These are phyloP conservation scores for Suhomyces terraborum DNA, from an alignment of 1,139 yeast species.

Conservation along the genomic window DNA sequence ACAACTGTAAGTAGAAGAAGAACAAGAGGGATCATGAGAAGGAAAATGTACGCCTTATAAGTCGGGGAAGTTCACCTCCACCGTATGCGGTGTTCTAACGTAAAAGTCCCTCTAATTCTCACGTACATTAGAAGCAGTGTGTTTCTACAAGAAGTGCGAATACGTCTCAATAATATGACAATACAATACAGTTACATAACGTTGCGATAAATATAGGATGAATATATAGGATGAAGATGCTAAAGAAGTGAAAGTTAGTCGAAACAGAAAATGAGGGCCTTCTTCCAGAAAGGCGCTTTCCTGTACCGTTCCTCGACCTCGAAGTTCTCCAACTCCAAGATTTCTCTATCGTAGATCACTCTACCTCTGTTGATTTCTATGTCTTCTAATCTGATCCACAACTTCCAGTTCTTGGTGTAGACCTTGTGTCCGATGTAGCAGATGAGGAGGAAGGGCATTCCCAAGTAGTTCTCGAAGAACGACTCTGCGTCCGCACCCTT, in stretches of 20 bases:
- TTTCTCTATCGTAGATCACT: constrained; percentile 28
- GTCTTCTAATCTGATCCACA: constrained; percentile 22
- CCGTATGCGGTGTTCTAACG: too few species aligned
- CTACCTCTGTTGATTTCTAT: constrained; percentile 25
- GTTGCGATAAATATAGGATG: too few species aligned
- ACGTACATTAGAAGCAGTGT: too few species aligned
- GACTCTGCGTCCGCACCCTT: constrained; percentile 24
- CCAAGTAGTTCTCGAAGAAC: constrained; percentile 29
- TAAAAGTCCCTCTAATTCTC: too few species aligned
- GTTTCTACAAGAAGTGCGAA: constrained; percentile 8
- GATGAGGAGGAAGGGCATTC: constrained; percentile 24
- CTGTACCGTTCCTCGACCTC: constrained; percentile 24
- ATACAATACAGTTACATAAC: too few species aligned
- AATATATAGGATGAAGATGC: constrained; percentile 5
- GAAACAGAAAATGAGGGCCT: constrained; percentile 19
- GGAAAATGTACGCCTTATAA: too few species aligned
- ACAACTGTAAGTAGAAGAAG: too few species aligned
- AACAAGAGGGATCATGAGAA: too few species aligned
- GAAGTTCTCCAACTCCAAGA: constrained; percentile 27
- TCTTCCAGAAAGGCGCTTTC: constrained; percentile 28
- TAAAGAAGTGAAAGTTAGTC: constrained; percentile 15
- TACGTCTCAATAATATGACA: constrained; percentile 8
- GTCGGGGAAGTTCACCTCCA: too few species aligned
- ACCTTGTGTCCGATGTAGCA: constrained; percentile 29
- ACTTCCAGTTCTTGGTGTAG: constrained; percentile 26